Evolutionary conservation across 345 rosid genomes (phyloP).

Genomic region (Syzygium grande): DNA sequence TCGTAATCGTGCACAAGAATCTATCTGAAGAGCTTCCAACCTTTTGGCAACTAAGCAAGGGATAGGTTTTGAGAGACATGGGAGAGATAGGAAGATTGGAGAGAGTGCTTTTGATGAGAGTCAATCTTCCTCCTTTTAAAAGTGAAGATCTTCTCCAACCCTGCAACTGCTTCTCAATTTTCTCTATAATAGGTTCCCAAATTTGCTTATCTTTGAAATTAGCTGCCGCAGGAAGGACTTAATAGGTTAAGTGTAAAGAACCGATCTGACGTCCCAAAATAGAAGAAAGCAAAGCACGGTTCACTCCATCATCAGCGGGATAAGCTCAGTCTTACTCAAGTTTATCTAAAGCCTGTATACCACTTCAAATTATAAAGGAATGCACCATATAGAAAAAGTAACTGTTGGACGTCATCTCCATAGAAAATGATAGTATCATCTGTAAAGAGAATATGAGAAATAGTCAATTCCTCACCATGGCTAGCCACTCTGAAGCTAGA

Average conservation of each 20-base stretch:
- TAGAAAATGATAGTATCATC: background rate
- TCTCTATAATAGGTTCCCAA: background rate
- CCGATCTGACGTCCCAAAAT: background rate
- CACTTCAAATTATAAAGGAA: background rate
- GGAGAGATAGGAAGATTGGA: background rate
- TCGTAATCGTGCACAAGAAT: background rate
- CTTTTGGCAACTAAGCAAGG: background rate
- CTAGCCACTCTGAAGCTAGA: background rate
- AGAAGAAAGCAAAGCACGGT: background rate
- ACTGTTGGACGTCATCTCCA: background rate
- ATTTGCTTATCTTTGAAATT: background rate
- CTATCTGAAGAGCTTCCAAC: background rate
- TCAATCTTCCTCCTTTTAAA: background rate
- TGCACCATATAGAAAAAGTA: background rate
- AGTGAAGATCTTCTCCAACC: background rate
- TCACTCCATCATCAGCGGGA: background rate
- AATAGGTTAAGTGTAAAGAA: background rate
- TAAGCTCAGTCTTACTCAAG: background rate
- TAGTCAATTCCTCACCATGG: background rate
- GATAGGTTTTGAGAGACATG: background rate
- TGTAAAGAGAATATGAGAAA: background rate
- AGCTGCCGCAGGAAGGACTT: background rate
- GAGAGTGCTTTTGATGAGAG: background rate
- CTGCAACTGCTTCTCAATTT: background rate
- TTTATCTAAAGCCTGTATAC: background rate